phyloP scores from a whole-genome alignment of 495 filamentous ascomycete genomes.

The Penicillium longicatenatum region DNA sequence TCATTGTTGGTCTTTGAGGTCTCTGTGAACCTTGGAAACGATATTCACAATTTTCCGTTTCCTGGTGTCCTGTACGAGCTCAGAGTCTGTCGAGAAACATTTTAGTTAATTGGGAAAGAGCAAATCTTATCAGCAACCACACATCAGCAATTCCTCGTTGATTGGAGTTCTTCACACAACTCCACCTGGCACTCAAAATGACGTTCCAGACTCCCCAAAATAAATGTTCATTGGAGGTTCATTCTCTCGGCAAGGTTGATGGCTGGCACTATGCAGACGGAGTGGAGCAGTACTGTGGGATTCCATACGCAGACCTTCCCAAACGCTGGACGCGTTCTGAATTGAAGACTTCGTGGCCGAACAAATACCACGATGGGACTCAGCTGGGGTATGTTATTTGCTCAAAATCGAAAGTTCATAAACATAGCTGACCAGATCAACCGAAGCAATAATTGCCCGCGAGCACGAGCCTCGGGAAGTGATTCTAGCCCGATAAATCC shows the following conservation, averaged over 20 bases:
- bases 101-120: not conserved
- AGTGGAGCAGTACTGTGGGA: constrained; percentile 18
- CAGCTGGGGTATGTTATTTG: constrained; percentile 10
- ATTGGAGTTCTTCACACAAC: not conserved
- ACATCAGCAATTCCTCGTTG: not conserved
- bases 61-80: not conserved
- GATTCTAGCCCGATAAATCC: constrained; percentile 12
- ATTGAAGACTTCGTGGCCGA: constrained; percentile 13
- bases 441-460: constrained; percentile 13
- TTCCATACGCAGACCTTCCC: constrained; percentile 12
- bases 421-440: not conserved
- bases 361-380: constrained; percentile 17
- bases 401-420: not conserved
- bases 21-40: not conserved
- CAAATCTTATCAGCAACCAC: not conserved
- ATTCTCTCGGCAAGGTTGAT: constrained; percentile 9
- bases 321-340: constrained; percentile 18
- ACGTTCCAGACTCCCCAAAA: constrained; percentile 12
- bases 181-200: constrained; percentile 5
- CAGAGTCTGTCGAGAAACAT: not conserved
- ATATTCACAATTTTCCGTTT: not conserved
- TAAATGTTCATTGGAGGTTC: constrained; percentile 6
- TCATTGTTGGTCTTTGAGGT: not conserved
- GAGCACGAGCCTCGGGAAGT: constrained; percentile 1
- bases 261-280: constrained; percentile 13